A percentile compares a stretch with the other conserved stretches of the same genome.
Conservation (phyloP, 2,329 filamentous ascomycete genomes). For the Exophiala calicioides region DNA sequence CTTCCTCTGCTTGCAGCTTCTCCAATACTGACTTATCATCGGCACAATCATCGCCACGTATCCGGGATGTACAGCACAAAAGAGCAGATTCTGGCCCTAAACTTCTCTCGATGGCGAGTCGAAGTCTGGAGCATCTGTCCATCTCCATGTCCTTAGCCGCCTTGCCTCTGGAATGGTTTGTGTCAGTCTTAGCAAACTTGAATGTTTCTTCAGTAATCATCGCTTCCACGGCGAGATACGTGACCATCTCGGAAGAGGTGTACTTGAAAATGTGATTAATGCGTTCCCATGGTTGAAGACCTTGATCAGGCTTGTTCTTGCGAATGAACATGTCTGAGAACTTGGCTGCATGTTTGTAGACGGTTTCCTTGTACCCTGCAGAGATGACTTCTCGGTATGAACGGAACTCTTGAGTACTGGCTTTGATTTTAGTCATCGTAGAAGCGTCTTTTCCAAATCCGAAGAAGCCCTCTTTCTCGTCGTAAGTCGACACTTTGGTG, state of each 20-base stretch:
- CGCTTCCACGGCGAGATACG: constrained; percentile 9
- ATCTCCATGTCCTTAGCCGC: too few species aligned
- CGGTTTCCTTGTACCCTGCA: constrained; percentile 31
- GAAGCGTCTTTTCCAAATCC: constrained; percentile 49
- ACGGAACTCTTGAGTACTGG: constrained; percentile 58
- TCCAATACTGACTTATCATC: too few species aligned
- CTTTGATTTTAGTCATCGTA: constrained; percentile 45
- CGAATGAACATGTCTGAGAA: constrained; percentile 24
- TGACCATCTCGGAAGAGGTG: constrained; percentile 13
- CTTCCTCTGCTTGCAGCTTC: too few species aligned
- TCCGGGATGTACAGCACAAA: too few species aligned
- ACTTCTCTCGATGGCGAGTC: neutral
- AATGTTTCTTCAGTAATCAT: constrained; percentile 9
- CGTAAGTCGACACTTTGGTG: constrained; percentile 50
- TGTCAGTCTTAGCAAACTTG: constrained; percentile 9
- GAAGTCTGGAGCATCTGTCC: too few species aligned
- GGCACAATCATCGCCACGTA: too few species aligned
- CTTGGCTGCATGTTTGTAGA: constrained; percentile 21
- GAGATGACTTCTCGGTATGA: constrained; percentile 53
- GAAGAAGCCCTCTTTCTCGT: constrained; percentile 47
- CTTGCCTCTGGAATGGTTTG: neutral
- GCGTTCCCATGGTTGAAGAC: neutral
- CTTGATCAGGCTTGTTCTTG: constrained; percentile 10
- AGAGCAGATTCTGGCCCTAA: too few species aligned
- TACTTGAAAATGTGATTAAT: constrained; percentile 1